Evolutionary conservation across 1,284 basidiomycete species (phyloP), one percentile per base, ranked within the genome.

Genomic region (Trametes hirsuta): DNA sequence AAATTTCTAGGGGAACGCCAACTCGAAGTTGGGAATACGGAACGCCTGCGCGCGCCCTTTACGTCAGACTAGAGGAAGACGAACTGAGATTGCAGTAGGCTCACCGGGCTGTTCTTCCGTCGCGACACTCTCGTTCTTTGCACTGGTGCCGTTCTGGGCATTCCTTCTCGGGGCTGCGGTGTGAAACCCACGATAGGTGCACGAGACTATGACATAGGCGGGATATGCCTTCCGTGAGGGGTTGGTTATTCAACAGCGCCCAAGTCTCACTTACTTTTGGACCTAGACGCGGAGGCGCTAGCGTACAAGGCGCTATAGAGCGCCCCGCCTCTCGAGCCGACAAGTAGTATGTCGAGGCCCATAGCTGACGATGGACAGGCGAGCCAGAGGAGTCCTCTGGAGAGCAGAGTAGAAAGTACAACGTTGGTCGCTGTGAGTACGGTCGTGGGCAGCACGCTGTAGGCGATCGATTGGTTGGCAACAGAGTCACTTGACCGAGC

Each of bases 21-120:
- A 94, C 80, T n/a, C 82, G 86, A 47, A 94, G 78, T 24, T 85
- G 81, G 1, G 87, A 83, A 74, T 93, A 94, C 21, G 89, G 86
- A 56, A 79, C 79, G 21, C 88, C 88, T 81, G 74, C 41, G 22
- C 8, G n/a, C 18, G 30, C 30, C 4, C 4, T 1, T 9, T 24
- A 3, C 6, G 36, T 40, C 11, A 37, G 36, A 18, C 21, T 37
- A 15, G 14, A 40, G 3, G 35, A 40, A 14, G 36, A 10, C 36
- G 36, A 5, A 15, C 21, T 37, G 34, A 45, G 21, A 24, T 24
- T 18, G 39, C 22, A 15, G 4, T 5, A 10, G 30, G 53, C 69
- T 56, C 58, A 72, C 70, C 69, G 47, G 66, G 58, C 44, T 60
- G 51, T 58, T 64, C 66, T 36, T 65, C 62, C 49, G 64, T 68